Evolutionary conservation across 1,284 basidiomycete species (phyloP), one percentile per base, ranked within the genome.

Genomic region (Moesziomyces aphidis): DNA sequence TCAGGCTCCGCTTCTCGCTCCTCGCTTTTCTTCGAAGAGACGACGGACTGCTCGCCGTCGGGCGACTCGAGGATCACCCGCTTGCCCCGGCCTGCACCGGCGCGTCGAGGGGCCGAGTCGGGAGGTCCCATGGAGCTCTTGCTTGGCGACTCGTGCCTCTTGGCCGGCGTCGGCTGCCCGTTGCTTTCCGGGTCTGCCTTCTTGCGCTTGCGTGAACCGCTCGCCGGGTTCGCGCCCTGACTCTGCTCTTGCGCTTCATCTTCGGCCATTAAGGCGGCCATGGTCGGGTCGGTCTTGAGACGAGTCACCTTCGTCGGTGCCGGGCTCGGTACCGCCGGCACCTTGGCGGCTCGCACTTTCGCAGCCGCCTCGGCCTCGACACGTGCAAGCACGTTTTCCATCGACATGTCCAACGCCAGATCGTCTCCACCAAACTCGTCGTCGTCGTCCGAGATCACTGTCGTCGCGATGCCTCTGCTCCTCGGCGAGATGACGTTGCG

Each of bases 111-210:
- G 3, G 69, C 50, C 21, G 72, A 74, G 26, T 74, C 66, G 1
- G 72, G 72, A 6, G 72, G 72, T 21, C 72, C 66, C 72, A 74
- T 74, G 21, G 61, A 59, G 47, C 54, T 64, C 39, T 67, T 73
- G 24, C 34, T 13, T 3, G 64, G 61, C 31, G 61, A 70, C 17
- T 55, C 61, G 8, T 47, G 34, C 24, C 24, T 31, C 31, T 53
- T 61, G 13, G 31, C 50, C 5, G 51, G 47, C 5, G 61, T 42
- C 39, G 39, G 39, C 39, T 19, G 39, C 39, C 15, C 17, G 19
- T 19, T 19, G 39, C 39, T 42, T 11, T 17, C 46, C 24, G 45
- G 28, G 51, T 57, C 39, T 1, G 13, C 2, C 21, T 55, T 21
- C 19, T 17, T 19, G 17, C 50, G 22, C 10, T 39, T 19, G 34